phyloP scores from a whole-genome alignment of 768 basidiomycete species.

The Nevesoporus exiguus region DNA sequence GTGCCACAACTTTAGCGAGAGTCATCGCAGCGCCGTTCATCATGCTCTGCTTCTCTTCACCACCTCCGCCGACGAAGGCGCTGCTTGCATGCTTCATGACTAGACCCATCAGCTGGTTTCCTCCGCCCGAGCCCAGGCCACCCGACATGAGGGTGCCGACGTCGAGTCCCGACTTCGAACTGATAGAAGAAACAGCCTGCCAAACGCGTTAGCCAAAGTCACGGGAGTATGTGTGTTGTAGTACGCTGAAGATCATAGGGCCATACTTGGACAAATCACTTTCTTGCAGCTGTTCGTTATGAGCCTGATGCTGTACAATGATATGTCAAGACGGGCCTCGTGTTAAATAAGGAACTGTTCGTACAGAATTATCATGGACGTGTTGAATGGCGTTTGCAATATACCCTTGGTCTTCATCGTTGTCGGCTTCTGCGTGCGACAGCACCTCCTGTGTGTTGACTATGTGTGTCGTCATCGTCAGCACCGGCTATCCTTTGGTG shows the following conservation, averaged over 20 bases:
- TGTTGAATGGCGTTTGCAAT: conserved; percentile 21
- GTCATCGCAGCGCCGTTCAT: conserved; percentile 85
- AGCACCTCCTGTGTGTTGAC: conserved; percentile 66
- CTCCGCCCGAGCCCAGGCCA: conserved; percentile 43
- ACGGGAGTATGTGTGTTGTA: background rate
- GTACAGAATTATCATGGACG: conserved; percentile 21
- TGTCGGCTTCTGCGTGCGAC: conserved; percentile 39
- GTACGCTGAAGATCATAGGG: conserved; percentile 20
- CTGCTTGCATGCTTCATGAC: conserved; percentile 83
- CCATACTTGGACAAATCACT: conserved; percentile 16
- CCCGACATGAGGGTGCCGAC: conserved; percentile 24
- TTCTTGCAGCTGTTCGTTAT: conserved; percentile 13
- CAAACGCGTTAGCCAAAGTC: conserved; percentile 3
- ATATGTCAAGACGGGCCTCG: background rate
- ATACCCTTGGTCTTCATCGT: conserved; percentile 5
- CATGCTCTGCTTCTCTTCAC: conserved; percentile 71
- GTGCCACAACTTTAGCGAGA: conserved; percentile 77
- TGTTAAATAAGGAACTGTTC: background rate
- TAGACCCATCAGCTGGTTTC: conserved; percentile 70
- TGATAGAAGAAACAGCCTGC: conserved; percentile 18
- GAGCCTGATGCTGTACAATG: conserved; percentile 10
- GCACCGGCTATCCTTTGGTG: conserved; percentile 5
- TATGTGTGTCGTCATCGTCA: conserved; percentile 25
- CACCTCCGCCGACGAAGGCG: conserved; percentile 62
- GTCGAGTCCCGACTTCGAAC: conserved; percentile 32